phyloP scores from a whole-genome alignment of 768 basidiomycete species.

The Rhodotorula kratochvilovae region DNA sequence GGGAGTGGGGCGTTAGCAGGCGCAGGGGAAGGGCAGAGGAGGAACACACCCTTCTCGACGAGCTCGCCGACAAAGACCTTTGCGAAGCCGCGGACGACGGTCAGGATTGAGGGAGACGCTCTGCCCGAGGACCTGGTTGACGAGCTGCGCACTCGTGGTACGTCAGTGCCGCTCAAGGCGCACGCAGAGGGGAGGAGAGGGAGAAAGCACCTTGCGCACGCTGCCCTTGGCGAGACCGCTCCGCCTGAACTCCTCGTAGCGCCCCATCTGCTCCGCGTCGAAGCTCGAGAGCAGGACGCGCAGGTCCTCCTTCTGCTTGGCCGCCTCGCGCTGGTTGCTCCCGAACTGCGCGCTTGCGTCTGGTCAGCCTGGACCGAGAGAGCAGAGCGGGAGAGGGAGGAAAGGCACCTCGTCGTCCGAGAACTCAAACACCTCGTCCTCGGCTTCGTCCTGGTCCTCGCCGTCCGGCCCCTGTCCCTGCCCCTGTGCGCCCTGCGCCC shows the following conservation, averaged over 20 bases:
- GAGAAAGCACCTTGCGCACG: conserved; percentile 62
- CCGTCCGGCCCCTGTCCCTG: not conserved
- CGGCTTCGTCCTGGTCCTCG: conserved; percentile 22
- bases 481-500: not conserved
- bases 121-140: conserved; percentile 73
- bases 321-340: conserved; percentile 28
- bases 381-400: not conserved
- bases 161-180: no score
- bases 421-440: conserved; percentile 33
- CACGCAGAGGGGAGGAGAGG: no score
- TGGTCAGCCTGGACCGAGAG: not conserved
- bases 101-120: conserved; percentile 83
- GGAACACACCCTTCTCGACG: conserved; percentile 68
- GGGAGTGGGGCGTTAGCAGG: no score
- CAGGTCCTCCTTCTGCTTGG: conserved; percentile 24
- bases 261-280: conserved; percentile 73
- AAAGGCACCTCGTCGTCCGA: conserved; percentile 34
- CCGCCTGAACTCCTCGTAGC: conserved; percentile 81
- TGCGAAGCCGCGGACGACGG: conserved; percentile 72
- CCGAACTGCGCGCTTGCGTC: conserved; percentile 14
- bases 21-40: not conserved
- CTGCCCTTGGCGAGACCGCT: conserved; percentile 77
- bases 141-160: conserved; percentile 55
- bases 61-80: conserved; percentile 94
- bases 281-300: conserved; percentile 88